Evolutionary conservation across 768 basidiomycete genomes (phyloP).

Genomic region (Leccinum olivaceopallidum): DNA sequence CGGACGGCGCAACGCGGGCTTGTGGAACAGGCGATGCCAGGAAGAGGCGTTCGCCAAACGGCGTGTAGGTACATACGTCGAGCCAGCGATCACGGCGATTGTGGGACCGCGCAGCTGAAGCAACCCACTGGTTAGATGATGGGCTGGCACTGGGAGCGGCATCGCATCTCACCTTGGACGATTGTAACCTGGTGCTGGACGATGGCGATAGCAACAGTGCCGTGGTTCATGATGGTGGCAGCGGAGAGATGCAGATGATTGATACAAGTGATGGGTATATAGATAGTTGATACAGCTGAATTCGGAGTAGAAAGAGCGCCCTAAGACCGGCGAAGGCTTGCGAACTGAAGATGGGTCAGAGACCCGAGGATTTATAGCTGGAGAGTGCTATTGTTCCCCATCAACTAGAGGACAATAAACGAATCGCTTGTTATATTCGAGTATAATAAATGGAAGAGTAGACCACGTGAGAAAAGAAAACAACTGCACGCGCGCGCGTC

Average conservation of each 20-base stretch:
- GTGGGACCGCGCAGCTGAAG: slow-evolving; percentile 57
- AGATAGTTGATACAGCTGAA: slow-evolving; percentile 23
- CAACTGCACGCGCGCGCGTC: not conserved
- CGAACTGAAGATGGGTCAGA: not conserved
- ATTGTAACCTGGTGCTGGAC: slow-evolving; percentile 66
- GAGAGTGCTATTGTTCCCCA: slow-evolving; percentile 20
- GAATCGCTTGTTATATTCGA: slow-evolving; percentile 6
- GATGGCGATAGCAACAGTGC: slow-evolving; percentile 66
- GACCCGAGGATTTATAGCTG: slow-evolving; percentile 23
- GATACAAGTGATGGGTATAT: slow-evolving; percentile 18
- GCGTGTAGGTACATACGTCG: slow-evolving; percentile 65
- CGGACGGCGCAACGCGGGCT: slow-evolving; percentile 60
- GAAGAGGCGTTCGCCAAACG: slow-evolving; percentile 67
- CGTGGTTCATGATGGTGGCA: slow-evolving; percentile 45
- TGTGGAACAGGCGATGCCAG: slow-evolving; percentile 57
- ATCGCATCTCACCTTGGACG: slow-evolving; percentile 54
- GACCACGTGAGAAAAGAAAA: not conserved
- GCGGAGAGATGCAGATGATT: slow-evolving; percentile 10
- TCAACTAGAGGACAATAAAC: slow-evolving; percentile 14
- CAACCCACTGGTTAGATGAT: slow-evolving; percentile 7
- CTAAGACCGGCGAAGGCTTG: slow-evolving; percentile 1
- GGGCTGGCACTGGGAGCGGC: not conserved
- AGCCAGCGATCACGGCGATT: slow-evolving; percentile 54
- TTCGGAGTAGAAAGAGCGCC: slow-evolving; percentile 7
- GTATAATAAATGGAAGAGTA: not conserved